Percentiles rank a stretch among this genome's conserved stretches.
These are phyloP conservation scores for Rhytidiadelphus loreus DNA, from an alignment of 225 moss, liverwort and hornwort species.

Conservation along the genomic window DNA sequence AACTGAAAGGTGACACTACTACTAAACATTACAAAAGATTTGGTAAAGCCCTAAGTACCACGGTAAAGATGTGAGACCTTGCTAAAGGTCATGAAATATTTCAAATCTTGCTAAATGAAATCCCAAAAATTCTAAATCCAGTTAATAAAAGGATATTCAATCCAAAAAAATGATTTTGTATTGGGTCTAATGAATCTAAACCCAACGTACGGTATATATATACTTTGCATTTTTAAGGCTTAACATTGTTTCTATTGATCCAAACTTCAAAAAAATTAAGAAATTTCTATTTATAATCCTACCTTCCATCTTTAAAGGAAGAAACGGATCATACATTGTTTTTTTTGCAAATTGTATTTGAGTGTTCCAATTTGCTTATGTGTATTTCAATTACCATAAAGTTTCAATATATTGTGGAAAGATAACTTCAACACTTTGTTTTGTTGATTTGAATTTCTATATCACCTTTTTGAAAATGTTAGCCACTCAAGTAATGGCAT, in stretches of 20 bases:
- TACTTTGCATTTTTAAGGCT: neutral
- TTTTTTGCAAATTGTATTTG: neutral
- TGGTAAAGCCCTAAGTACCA: no score
- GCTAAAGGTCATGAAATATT: no score
- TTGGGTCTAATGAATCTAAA: no score
- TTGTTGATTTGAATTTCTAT: neutral
- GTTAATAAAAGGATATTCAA: no score
- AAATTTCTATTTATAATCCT: neutral
- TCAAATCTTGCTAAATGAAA: no score
- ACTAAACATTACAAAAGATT: no score
- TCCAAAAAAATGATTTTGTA: no score
- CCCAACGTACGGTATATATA: no score
- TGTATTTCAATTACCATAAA: neutral
- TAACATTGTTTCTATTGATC: fast-evolving
- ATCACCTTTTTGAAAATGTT: neutral
- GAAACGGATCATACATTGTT: neutral
- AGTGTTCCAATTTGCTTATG: neutral
- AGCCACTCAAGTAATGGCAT: neutral
- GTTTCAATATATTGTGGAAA: fast-evolving
- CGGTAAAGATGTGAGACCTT: no score
- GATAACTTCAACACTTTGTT: neutral
- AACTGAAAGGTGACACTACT: no score
- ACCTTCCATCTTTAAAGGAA: neutral
- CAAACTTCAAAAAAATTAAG: neutral
- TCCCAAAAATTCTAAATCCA: no score